These are phyloP conservation scores for Sporothrix curviconia DNA, from an alignment of 2,329 filamentous ascomycete genomes.

Conservation along the genomic window DNA sequence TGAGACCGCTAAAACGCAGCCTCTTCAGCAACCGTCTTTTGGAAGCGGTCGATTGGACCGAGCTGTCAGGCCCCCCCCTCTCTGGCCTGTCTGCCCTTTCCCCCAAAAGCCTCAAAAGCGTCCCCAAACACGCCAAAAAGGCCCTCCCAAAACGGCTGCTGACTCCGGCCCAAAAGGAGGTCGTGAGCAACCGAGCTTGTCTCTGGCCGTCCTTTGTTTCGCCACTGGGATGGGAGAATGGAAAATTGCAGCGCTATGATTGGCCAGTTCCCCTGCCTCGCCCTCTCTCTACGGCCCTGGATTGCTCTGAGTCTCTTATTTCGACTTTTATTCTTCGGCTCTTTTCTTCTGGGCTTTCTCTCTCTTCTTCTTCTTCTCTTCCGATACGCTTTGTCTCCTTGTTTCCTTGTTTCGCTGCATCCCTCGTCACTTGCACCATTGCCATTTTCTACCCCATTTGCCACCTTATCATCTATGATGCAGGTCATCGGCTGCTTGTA, in stretches of 20 bases:
- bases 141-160: background rate
- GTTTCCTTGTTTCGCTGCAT: background rate
- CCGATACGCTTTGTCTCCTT: background rate
- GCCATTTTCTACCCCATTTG: background rate
- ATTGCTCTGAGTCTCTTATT: background rate
- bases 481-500: background rate
- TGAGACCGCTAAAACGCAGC: background rate
- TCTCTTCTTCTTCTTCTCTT: background rate
- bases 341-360: background rate
- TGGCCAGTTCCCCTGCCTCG: constrained; percentile 4
- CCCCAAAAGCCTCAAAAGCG: background rate
- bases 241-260: constrained; percentile 1
- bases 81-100: background rate
- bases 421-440: background rate
- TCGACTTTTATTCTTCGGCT: background rate
- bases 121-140: background rate
- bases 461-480: constrained; percentile 4
- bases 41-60: background rate
- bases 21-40: background rate
- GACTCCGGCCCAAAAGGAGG: constrained; percentile 5
- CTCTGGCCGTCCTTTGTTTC: constrained; percentile 10
- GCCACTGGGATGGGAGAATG: constrained; percentile 7
- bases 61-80: background rate
- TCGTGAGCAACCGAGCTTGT: background rate
- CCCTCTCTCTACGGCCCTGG: background rate